Evolutionary conservation across 2,329 filamentous ascomycete genomes (phyloP), one percentile per base, ranked within the genome.

Genomic region (Penicillium vulpinum): DNA sequence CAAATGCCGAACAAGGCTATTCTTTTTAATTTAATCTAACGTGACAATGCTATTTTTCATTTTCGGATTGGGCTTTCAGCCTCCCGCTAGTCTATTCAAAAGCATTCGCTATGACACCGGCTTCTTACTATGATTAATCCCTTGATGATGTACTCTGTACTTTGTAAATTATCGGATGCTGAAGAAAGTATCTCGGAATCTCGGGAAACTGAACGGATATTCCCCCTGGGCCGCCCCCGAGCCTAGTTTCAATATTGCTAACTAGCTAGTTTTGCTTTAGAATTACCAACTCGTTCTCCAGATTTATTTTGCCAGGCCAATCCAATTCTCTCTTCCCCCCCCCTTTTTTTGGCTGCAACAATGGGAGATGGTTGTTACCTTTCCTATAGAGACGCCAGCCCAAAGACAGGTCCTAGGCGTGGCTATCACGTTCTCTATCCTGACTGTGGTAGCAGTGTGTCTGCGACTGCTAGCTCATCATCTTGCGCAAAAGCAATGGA

Each of bases 391-490:
- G 24, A 67, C 56, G 2, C 44, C 43, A 16, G 51, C 45, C 18
- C 65, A 67, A 52, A 52, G 46, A 33, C 45, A 54, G 7, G 61
- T 64, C 22, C 43, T 67, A 10, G 61, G 54, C 0, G 62, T 67
- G 5, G 61, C 65, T 10, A 38, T 67, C 21, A 11, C 56, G 3
- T 63, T 64, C 22, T 61, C 57, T 2, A 58, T 63, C n/a, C 33
- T 67, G 7, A 53, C 64, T 2, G 51, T 61, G 5, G n/a, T 55
- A 8, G 65, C 63, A 2, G 56, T 67, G 21, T 41, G 18, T 11
- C 38, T 68, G 11, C 64, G 65, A 16, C 45, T 67, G 7, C 40
- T 68, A 13, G 57, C 65, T 29, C 65, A 64, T 26, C 49, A 58
- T 21, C 29, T 68, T 44, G 63, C 60, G 26, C 48, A 44, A 5